Conservation (phyloP, 1,139 yeast species). For the Meyerozyma elateridarum region DNA sequence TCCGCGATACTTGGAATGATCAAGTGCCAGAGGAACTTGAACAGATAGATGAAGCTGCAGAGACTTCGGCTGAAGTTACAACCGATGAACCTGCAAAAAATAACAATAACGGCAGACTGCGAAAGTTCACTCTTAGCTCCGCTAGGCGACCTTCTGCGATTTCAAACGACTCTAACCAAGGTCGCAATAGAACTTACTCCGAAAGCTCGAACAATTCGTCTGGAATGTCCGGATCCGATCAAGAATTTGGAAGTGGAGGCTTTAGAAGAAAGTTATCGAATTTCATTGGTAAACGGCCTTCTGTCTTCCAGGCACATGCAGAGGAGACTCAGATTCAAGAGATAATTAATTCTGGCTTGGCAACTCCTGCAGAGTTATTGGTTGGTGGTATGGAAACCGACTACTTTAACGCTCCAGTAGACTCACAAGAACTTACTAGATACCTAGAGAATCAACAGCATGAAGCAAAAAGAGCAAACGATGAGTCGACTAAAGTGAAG, state of each 20-base stretch:
- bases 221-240: conserved; percentile 2
- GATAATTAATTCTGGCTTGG: conserved; percentile 35
- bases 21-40: conserved; percentile 10
- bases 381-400: conserved; percentile 29
- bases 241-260: conserved; percentile 12
- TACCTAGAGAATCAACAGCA: conserved; percentile 11
- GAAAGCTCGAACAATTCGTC: conserved; percentile 4
- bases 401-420: conserved; percentile 16
- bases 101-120: conserved; percentile 6
- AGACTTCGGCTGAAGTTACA: too few relatives aligned
- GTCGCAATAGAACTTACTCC: neutral
- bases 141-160: conserved; percentile 13
- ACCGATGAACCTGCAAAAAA: neutral
- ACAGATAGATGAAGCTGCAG: too few relatives aligned
- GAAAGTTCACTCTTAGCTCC: conserved; percentile 14
- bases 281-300: conserved; percentile 44
- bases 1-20: conserved; percentile 33
- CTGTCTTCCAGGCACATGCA: conserved; percentile 38
- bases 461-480: conserved; percentile 9
- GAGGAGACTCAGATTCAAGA: conserved; percentile 35
- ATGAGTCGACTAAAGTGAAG: conserved; percentile 23
- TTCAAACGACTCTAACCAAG: neutral
- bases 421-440: conserved; percentile 7
- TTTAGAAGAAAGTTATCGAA: conserved; percentile 35
- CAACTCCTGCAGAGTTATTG: conserved; percentile 41